Base-by-base conservation (phyloP, 495 filamentous ascomycete species). In the Alectoria sarmentosa region DNA sequence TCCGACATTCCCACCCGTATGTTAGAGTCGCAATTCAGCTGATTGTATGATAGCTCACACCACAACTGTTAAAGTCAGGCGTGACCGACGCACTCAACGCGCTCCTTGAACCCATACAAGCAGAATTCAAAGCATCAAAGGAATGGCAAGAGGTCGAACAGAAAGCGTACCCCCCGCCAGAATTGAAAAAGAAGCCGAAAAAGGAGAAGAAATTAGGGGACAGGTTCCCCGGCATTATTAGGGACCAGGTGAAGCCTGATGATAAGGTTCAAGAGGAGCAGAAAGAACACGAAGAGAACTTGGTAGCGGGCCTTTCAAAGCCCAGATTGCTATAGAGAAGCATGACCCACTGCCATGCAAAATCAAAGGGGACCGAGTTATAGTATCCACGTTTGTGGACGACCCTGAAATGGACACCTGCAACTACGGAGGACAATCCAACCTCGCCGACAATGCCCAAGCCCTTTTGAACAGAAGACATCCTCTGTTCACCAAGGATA, bases 131-230 rank as follows among this genome's bases (percentile, higher is more conserved):
- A 64, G 82, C 80, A 4, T 87, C 83, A 0, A 69, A 77, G 21
- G 91, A 92, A 70, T 96, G 90, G 90, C 87, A 94, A 75, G 88
- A 88, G 60, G 85, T 91, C 41, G 83, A 84, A n/a, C 66, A 78
- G 23, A 86, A 90, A 74, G 94, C 93, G 34, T 96, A 96, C 80
- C 92, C 92, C 37, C 80, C 86, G 3, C 82, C 83, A 5, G 79
- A 79, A 41, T 70, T 69, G 23, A 77, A 83, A 62, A 90, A 91
- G 78, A 86, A 90, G 77, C 81, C 87, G 74, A 92, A 92, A 78
- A 84, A 87, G 73, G 80, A 63, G 15, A 71, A 67, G 49, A 84
- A 94, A 68, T 88, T 88, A 77, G 94, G 92, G 7, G 79, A 80
- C 15, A 81, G 83, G 62, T 83, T 87, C 74, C 83, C 86, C 21